Evolutionary conservation across 2,329 filamentous ascomycete species (phyloP), one percentile per base, ranked within the genome.

Genomic region (Cladorrhinum sp.): DNA sequence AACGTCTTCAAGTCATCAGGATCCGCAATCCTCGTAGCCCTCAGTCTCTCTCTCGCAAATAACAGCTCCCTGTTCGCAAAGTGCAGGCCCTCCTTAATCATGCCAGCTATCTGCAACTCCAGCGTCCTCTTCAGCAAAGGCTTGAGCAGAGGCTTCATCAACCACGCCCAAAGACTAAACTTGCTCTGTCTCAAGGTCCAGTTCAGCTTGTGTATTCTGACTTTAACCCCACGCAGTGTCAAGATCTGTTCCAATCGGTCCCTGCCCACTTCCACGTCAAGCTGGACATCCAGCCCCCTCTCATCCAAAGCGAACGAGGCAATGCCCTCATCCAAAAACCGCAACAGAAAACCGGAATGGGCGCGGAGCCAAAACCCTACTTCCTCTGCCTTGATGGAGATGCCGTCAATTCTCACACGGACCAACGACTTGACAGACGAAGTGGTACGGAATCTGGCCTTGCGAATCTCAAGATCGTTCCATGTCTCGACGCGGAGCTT

Each of bases 341-440:
- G 86, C 53, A 96, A 79, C 1, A 96, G 73, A 12, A 36, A 12
- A 1, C 91, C 87, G 13, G 86, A 85, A 72, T 95, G 93, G 0
- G 90, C 82, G 9, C 90, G 89, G 29, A 97, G 78, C 86, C 93
- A 96, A 77, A 93, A 98, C 23, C 93, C 93, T 29, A 98, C 80
- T 64, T 97, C 92, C 23, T 93, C 86, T 2, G 93, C 93, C 45
- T 89, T 87, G 57, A 95, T 81, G 0, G 92, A 96, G 8, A 98
- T 77, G 0, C 93, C 93, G 64, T 92, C 88, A 41, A 96, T 77
- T 64, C 90, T 91, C 69, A 96, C 81, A 1, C 89, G 90, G 65
- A 95, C 82, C 1, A 90, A 79, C 0, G 90, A 92, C 23, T 85
- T 88, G 58, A 88, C 79, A 6, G 75, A 76, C 0, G 89, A 86